These are phyloP conservation scores for Marasmius fiardii DNA, from an alignment of 1,284 basidiomycete species.

Conservation along the genomic window DNA sequence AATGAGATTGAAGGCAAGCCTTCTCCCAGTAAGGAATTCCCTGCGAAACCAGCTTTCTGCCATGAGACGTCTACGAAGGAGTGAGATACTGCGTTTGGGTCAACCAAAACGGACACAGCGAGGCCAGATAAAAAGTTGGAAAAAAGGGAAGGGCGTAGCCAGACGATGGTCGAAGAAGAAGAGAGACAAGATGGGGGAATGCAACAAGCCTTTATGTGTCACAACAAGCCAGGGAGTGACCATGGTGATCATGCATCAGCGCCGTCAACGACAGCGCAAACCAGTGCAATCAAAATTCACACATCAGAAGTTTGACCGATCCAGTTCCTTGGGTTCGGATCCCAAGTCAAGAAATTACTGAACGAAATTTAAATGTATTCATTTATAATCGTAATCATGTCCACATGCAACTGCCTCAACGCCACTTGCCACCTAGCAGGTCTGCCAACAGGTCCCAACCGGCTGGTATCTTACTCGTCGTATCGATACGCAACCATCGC, in stretches of 20 bases:
- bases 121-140: conserved; percentile 23
- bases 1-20: conserved; percentile 69
- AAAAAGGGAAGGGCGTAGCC: conserved; percentile 25
- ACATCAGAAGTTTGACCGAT: conserved; percentile 3
- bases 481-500: conserved; percentile 86
- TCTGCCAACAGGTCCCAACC: too few relatives aligned
- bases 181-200: conserved; percentile 21
- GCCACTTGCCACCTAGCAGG: too few relatives aligned
- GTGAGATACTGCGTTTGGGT: conserved; percentile 36
- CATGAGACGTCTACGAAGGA: conserved; percentile 39
- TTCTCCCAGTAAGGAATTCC: conserved; percentile 60
- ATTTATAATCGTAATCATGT: too few relatives aligned
- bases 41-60: conserved; percentile 65
- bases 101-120: conserved; percentile 38
- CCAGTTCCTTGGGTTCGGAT: neutral
- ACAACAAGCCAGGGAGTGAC: conserved; percentile 12
- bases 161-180: conserved; percentile 25
- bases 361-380: neutral
- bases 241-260: conserved; percentile 4
- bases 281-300: conserved; percentile 1
- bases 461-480: conserved; percentile 31
- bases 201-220: conserved; percentile 3
- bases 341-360: neutral
- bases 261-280: neutral
- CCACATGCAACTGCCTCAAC: neutral